Evolutionary conservation across 345 rosid species (phyloP).

Genomic region (Eucalyptus sp.): DNA sequence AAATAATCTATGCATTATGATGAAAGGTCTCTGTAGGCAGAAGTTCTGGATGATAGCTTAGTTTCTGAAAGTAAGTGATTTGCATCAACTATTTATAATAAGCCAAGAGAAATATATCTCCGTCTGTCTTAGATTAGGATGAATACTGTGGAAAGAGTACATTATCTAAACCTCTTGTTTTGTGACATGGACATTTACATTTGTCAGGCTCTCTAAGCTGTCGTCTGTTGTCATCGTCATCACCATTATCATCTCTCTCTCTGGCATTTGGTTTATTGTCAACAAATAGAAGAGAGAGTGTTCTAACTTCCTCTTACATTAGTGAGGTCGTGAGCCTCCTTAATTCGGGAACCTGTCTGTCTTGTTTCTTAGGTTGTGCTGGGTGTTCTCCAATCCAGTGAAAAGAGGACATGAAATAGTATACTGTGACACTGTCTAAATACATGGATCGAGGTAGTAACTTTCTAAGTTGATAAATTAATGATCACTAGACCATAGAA

Average conservation of each 20-base stretch:
- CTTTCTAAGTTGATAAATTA: neutral
- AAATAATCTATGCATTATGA: conserved; percentile 73
- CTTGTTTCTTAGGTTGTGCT: neutral
- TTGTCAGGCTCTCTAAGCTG: neutral
- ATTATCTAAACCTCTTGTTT: neutral
- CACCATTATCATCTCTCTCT: neutral
- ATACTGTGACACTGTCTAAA: neutral
- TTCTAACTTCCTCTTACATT: neutral
- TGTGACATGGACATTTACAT: neutral
- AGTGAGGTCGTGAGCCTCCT: neutral
- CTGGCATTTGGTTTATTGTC: neutral
- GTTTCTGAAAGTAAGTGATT: neutral
- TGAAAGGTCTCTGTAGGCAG: neutral
- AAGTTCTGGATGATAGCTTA: neutral
- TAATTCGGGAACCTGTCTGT: neutral
- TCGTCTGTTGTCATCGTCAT: neutral
- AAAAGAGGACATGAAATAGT: neutral
- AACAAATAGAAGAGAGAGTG: neutral
- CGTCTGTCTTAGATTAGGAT: neutral
- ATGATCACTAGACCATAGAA: neutral
- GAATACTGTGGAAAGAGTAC: neutral
- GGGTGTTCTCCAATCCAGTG: neutral
- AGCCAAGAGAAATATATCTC: neutral
- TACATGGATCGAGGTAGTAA: neutral
- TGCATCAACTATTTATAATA: neutral